Base-by-base conservation (phyloP, 192 early-diverging fungal genomes). In the Coemansia brasiliensis region DNA sequence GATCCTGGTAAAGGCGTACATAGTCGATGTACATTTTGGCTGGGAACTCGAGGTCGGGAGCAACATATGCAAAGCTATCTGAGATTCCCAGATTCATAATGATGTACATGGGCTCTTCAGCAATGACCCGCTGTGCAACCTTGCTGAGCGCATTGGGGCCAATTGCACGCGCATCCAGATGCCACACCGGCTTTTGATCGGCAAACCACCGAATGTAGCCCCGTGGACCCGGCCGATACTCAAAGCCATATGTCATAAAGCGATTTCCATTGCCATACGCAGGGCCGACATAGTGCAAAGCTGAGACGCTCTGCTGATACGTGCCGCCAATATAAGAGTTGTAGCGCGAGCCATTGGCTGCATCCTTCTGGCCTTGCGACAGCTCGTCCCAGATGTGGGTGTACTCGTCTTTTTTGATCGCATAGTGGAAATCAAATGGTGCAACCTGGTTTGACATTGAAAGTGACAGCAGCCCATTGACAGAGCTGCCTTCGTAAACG, bases 81-180 rank as follows among this genome's bases (percentile, higher is more conserved):
- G 82, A 65, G 35, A 84, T 69, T 10, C 79, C 83, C 51, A 84
- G 61, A 37, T 82, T 81, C 61, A 84, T 61, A 32, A 84, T 83
- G 24, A 84, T 83, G 44, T 76, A 84, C 83, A 84, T 84, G 55
- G 83, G 83, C 56, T 84, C 83, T 48, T 84, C 80, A 20, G 83
- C 49, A 27, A 84, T 74, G 13, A 68, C 41, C 22, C 74, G 72
- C 45, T 73, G 71, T 12, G 59, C 58, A 44, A 82, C 57, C 59
- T 71, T 71, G 58, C 72, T 75, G 10, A 74, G 46, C 26, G 55
- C 21, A 35, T 82, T 79, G 48, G 74, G 40, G 22, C 80, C 80
- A 3, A 82, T 52, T 4, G 71, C 72, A 25, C 70, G 64, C 10
- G 60, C 57, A 21, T 69, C 66, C 52, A 81, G 32, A 35, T 69